Conservation (phyloP, 805 yeast species). For the Saccharomycopsis malanga region DNA sequence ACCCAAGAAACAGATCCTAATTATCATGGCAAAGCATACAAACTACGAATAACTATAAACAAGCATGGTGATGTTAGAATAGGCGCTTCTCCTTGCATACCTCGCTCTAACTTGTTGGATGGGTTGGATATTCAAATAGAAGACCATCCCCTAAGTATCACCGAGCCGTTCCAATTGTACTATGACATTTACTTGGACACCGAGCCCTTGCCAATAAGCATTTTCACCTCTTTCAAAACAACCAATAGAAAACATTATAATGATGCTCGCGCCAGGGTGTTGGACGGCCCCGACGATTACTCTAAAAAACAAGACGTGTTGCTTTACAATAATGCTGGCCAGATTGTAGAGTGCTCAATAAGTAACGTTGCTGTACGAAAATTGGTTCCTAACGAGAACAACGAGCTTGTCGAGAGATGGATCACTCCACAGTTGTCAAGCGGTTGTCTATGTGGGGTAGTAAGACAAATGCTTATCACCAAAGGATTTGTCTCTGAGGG, state of each 20-base stretch:
- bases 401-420: constrained; percentile 44
- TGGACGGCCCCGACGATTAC: constrained; percentile 27
- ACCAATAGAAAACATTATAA: constrained; percentile 61
- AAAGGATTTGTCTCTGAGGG: constrained; percentile 50
- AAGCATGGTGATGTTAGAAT: constrained; percentile 32
- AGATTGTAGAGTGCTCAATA: constrained; percentile 75
- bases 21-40: constrained; percentile 29
- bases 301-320: constrained; percentile 56
- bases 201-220: constrained; percentile 47
- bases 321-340: constrained; percentile 50
- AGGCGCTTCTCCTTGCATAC: constrained; percentile 28
- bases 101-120: constrained; percentile 23
- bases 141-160: background rate
- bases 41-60: constrained; percentile 41
- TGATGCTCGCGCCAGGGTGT: constrained; percentile 47
- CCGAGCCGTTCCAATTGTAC: constrained; percentile 10
- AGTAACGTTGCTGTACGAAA: constrained; percentile 67
- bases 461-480: constrained; percentile 55
- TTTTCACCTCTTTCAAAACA: constrained; percentile 85
- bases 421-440: constrained; percentile 69
- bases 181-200: constrained; percentile 64
- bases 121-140: constrained; percentile 22
- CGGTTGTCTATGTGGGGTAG: constrained; percentile 85
- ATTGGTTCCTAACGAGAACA: constrained; percentile 22
- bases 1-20: constrained; percentile 9